phyloP scores from a whole-genome alignment of 495 filamentous ascomycete genomes.

The Penicillium macrosclerotiorum region DNA sequence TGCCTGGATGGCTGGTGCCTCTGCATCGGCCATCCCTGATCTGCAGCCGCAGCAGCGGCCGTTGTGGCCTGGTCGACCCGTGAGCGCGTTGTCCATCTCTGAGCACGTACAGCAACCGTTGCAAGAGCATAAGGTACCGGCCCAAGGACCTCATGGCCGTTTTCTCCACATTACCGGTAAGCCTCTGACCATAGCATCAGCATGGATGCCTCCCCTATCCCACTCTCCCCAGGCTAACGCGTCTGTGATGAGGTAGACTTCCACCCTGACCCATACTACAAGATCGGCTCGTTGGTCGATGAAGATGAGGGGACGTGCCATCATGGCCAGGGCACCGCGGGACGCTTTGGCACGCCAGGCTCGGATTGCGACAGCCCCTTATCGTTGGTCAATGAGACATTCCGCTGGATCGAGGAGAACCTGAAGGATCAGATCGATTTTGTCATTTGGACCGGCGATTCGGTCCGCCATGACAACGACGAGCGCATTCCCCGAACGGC shows the following conservation, averaged over 20 bases:
- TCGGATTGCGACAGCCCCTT: conserved; percentile 85
- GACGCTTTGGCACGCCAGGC: conserved; percentile 77
- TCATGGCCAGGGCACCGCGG: conserved; percentile 70
- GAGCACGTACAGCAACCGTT: not conserved
- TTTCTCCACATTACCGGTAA: conserved; percentile 96
- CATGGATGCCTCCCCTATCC: not conserved
- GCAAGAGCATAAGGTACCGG: not conserved
- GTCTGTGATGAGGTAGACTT: conserved; percentile 75
- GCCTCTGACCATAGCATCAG: conserved; percentile 9
- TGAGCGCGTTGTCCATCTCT: not conserved
- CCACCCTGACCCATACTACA: conserved; percentile 86
- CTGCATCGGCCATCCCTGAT: conserved; percentile 11
- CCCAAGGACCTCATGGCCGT: conserved; percentile 50
- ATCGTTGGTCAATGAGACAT: conserved; percentile 81
- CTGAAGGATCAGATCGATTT: conserved; percentile 87
- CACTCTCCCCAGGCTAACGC: too few species aligned
- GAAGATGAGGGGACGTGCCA: conserved; percentile 70
- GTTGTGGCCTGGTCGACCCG: conserved; percentile 10
- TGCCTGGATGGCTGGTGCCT: conserved; percentile 13
- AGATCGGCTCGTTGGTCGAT: conserved; percentile 66
- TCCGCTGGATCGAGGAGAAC: conserved; percentile 86
- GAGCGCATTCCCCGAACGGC: conserved; percentile 73
- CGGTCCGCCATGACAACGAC: conserved; percentile 92
- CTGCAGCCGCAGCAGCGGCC: conserved; percentile 21
- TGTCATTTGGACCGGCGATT: conserved; percentile 96